A percentile compares a stretch with the other conserved stretches of the same genome.
Evolutionary conservation across 2,329 filamentous ascomycete species (phyloP).

Genomic region (Thelonectria rubi): DNA sequence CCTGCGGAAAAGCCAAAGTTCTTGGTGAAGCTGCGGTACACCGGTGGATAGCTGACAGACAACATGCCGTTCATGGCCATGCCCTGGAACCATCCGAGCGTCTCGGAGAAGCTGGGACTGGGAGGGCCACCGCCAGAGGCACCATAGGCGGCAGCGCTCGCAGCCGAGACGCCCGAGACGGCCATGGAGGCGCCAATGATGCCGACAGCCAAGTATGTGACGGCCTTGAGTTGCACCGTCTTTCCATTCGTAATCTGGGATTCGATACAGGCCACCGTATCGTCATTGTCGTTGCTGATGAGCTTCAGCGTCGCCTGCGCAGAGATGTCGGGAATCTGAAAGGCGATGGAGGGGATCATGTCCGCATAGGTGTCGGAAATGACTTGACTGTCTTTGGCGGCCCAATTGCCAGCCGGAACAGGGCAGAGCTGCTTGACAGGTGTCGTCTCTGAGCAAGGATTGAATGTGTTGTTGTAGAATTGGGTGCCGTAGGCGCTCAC

Average conservation of each 20-base stretch:
- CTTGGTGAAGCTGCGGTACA: slow-evolving; percentile 89
- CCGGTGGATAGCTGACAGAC: slow-evolving; percentile 84
- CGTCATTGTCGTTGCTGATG: slow-evolving; percentile 64
- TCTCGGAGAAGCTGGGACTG: slow-evolving; percentile 86
- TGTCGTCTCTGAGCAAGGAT: slow-evolving; percentile 78
- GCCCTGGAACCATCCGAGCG: slow-evolving; percentile 89
- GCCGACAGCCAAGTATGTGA: slow-evolving; percentile 84
- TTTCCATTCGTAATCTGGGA: slow-evolving; percentile 89
- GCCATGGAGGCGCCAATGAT: slow-evolving; percentile 85
- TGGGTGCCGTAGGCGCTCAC: slow-evolving; percentile 86
- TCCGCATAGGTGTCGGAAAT: slow-evolving; percentile 77
- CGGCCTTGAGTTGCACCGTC: slow-evolving; percentile 76
- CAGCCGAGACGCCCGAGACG: slow-evolving; percentile 75
- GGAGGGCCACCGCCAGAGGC: slow-evolving; percentile 67
- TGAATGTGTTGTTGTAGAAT: slow-evolving; percentile 81
- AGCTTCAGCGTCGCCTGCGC: slow-evolving; percentile 84
- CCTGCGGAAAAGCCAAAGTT: slow-evolving; percentile 95
- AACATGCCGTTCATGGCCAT: slow-evolving; percentile 98
- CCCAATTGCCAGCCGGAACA: slow-evolving; percentile 78
- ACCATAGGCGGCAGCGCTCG: slow-evolving; percentile 67
- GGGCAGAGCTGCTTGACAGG: slow-evolving; percentile 83
- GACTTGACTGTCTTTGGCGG: slow-evolving; percentile 74
- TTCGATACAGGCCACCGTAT: slow-evolving; percentile 81
- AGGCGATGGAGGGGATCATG: slow-evolving; percentile 87
- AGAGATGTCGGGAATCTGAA: slow-evolving; percentile 88